phyloP scores from a whole-genome alignment of 768 basidiomycete species.

The Rickenella mellea region DNA sequence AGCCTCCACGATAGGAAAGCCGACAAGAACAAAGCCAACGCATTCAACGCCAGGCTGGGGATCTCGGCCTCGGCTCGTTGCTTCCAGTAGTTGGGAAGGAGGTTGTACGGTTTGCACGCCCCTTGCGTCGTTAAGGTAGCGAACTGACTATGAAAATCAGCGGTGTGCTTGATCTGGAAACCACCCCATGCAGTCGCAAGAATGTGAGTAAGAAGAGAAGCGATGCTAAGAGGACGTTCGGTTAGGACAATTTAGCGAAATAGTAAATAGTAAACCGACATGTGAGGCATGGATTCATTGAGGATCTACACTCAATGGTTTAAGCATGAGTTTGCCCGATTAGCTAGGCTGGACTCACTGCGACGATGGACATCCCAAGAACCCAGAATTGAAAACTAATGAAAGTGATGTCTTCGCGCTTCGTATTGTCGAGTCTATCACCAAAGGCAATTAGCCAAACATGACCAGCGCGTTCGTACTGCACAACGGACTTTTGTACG shows the following conservation, averaged over 20 bases:
- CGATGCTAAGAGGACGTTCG: constrained; percentile 27
- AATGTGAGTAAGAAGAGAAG: constrained; percentile 63
- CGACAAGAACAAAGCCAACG: constrained; percentile 48
- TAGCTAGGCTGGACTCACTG: constrained; percentile 19
- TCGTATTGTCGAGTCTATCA: constrained; percentile 54
- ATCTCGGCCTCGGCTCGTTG: constrained; percentile 52
- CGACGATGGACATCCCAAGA: constrained; percentile 67
- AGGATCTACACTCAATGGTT: constrained; percentile 19
- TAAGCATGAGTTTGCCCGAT: not conserved
- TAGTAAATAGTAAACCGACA: constrained; percentile 19
- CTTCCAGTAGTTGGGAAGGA: constrained; percentile 60
- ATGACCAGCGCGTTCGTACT: not conserved
- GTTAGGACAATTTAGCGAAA: not conserved
- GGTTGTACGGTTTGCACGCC: constrained; percentile 44
- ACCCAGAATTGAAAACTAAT: constrained; percentile 77
- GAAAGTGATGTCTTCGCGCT: constrained; percentile 72
- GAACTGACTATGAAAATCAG: constrained; percentile 48
- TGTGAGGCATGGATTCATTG: constrained; percentile 79
- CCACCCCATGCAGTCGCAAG: constrained; percentile 66
- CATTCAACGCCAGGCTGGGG: constrained; percentile 53
- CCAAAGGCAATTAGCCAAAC: not conserved
- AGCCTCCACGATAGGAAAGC: constrained; percentile 63
- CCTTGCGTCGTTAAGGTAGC: constrained; percentile 48
- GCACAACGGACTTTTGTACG: constrained; percentile 43
- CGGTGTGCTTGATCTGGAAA: constrained; percentile 56